Conservation (phyloP, 2,329 filamentous ascomycete genomes). For the Fusarium sp. region DNA sequence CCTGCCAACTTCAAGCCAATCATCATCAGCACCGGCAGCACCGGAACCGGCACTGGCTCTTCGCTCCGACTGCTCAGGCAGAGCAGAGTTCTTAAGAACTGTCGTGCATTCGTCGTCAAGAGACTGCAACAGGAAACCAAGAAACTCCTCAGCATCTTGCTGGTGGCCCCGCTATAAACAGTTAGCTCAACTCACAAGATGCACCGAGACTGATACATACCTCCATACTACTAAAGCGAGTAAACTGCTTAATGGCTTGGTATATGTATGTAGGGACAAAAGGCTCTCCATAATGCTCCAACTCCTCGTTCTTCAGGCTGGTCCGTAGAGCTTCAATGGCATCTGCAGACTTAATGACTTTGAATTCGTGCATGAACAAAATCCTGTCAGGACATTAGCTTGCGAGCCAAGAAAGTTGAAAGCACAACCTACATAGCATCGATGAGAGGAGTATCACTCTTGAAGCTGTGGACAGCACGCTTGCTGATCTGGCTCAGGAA, state of each 20-base stretch:
- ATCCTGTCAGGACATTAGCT: conserved; percentile 69
- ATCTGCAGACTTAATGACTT: conserved; percentile 82
- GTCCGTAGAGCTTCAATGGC: conserved; percentile 80
- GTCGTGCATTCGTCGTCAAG: conserved; percentile 92
- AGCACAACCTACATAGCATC: conserved; percentile 84
- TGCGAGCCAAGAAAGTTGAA: not conserved
- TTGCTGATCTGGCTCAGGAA: conserved; percentile 90
- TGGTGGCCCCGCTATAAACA: conserved; percentile 83
- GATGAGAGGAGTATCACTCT: conserved; percentile 91
- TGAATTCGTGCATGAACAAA: conserved; percentile 95
- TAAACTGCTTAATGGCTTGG: conserved; percentile 86
- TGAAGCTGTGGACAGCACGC: conserved; percentile 89
- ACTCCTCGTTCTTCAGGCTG: conserved; percentile 82
- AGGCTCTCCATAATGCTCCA: conserved; percentile 90
- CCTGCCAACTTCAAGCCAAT: conserved; percentile 93
- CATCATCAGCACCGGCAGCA: conserved; percentile 55
- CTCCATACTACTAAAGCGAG: conserved; percentile 92
- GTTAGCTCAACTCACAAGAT: conserved; percentile 5
- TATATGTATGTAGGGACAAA: conserved; percentile 97
- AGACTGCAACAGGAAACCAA: conserved; percentile 91
- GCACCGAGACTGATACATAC: conserved; percentile 63
- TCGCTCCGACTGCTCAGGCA: conserved; percentile 52
- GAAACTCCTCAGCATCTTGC: conserved; percentile 97
- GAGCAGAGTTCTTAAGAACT: conserved; percentile 67
- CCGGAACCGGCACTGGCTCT: conserved; percentile 48